These are phyloP conservation scores for Ampelomyces quisqualis DNA, from an alignment of 2,329 filamentous ascomycete genomes.

Conservation along the genomic window DNA sequence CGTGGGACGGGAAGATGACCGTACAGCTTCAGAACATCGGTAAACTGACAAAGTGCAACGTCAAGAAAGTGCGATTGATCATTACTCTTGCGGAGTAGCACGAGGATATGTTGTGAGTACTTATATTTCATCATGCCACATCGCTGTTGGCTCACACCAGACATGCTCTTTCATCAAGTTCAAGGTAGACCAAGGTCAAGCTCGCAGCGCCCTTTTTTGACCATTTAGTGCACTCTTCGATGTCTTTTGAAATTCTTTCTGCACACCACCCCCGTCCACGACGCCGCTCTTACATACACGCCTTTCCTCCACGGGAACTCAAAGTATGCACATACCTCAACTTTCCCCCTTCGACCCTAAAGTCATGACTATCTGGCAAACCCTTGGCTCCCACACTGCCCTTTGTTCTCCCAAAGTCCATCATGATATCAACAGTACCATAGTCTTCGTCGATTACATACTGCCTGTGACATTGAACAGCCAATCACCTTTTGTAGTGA, in stretches of 20 bases:
- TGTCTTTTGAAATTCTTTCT: background rate
- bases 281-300: slow-evolving; percentile 24
- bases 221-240: background rate
- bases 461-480: slow-evolving; percentile 33
- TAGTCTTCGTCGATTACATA: slow-evolving; percentile 37
- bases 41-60: too few relatives aligned
- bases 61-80: background rate
- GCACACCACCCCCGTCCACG: too few relatives aligned
- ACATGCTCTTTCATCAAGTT: too few relatives aligned
- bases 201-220: background rate
- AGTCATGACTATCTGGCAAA: slow-evolving; percentile 38
- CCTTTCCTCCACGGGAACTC: slow-evolving; percentile 25
- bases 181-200: too few relatives aligned
- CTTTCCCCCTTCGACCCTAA: slow-evolving; percentile 33
- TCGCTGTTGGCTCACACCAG: too few relatives aligned
- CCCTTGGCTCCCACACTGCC: slow-evolving; percentile 16
- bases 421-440: slow-evolving; percentile 34
- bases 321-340: slow-evolving; percentile 37
- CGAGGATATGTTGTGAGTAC: too few relatives aligned
- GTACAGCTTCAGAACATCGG: too few relatives aligned
- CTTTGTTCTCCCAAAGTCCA: slow-evolving; percentile 30
- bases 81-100: too few relatives aligned
- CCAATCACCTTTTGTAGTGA: slow-evolving; percentile 35
- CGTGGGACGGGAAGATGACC: background rate
- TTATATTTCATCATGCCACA: too few relatives aligned